A percentile compares a stretch with the other conserved stretches of the same genome.
Evolutionary conservation across 805 yeast species (phyloP).

Genomic region (Nematodospora valgi): DNA sequence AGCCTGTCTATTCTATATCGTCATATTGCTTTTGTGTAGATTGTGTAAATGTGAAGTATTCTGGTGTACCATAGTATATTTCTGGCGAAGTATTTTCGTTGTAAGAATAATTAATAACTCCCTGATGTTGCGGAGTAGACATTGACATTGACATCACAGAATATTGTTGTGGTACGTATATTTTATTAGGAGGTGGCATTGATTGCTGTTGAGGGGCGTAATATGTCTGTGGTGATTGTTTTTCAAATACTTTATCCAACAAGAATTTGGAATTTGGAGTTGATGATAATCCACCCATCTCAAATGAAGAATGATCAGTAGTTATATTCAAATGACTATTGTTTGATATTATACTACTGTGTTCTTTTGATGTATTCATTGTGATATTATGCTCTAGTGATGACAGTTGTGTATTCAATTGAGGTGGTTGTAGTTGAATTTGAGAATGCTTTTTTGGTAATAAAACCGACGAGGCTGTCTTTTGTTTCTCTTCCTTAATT

Average conservation of each 20-base stretch:
- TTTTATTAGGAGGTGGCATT: slow-evolving; percentile 33
- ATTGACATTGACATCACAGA: slow-evolving; percentile 29
- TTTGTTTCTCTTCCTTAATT: slow-evolving; percentile 3
- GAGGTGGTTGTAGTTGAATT: background rate
- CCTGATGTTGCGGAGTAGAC: slow-evolving; percentile 43
- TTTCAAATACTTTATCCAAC: slow-evolving; percentile 37
- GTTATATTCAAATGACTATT: slow-evolving; percentile 30
- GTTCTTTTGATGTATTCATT: slow-evolving; percentile 21
- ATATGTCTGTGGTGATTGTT: slow-evolving; percentile 27
- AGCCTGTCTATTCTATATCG: too few relatives aligned
- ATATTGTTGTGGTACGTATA: slow-evolving; percentile 8
- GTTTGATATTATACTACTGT: slow-evolving; percentile 26
- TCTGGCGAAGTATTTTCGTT: too few relatives aligned
- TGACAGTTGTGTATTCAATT: background rate
- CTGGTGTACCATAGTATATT: too few relatives aligned
- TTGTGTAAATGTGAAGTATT: background rate
- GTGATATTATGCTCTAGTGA: slow-evolving; percentile 14
- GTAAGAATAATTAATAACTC: slow-evolving; percentile 20
- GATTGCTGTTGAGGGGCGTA: slow-evolving; percentile 11
- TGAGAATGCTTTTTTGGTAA: background rate
- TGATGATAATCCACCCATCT: slow-evolving; percentile 32
- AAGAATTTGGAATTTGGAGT: slow-evolving; percentile 41
- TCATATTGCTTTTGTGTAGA: too few relatives aligned
- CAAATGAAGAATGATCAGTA: slow-evolving; percentile 41
- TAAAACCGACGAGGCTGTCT: background rate